Conservation (phyloP, 352 stramenopile species). For the Globisporangium canariense region DNA sequence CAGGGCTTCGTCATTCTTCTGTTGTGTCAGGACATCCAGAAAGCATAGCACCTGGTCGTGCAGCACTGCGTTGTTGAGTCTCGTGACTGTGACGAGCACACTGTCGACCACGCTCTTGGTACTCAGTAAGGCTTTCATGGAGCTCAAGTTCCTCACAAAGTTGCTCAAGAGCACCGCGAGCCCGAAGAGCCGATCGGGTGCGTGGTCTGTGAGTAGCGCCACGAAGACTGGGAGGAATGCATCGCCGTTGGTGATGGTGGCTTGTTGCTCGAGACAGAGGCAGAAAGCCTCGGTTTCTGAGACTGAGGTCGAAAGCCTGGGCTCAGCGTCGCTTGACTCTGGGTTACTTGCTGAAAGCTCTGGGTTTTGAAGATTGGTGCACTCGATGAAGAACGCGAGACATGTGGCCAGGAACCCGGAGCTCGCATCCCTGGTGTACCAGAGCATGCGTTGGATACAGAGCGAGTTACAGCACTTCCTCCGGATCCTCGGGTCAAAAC, state of each 20-base stretch:
- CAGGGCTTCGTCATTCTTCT: constrained; percentile 48
- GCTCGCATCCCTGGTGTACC: constrained; percentile 29
- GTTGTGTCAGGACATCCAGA: constrained; percentile 38
- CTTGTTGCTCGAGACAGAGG: constrained; percentile 25
- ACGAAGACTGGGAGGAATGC: constrained; percentile 26
- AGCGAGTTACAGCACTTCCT: constrained; percentile 20
- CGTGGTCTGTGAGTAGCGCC: constrained; percentile 39
- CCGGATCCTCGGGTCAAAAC: constrained; percentile 21
- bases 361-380: constrained; percentile 1
- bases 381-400: constrained; percentile 40
- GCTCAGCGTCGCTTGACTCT: not conserved
- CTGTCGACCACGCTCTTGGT: constrained; percentile 27
- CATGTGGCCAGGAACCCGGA: constrained; percentile 29
- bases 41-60: constrained; percentile 50
- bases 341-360: not conserved
- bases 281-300: constrained; percentile 25
- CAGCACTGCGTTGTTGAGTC: constrained; percentile 30
- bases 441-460: constrained; percentile 29
- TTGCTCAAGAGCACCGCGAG: constrained; percentile 41
- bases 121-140: constrained; percentile 36
- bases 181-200: constrained; percentile 36
- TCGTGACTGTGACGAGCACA: constrained; percentile 30
- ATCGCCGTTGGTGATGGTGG: not conserved
- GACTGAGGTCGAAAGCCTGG: not conserved
- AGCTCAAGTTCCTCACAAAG: constrained; percentile 27